phyloP scores from a whole-genome alignment of 2,329 filamentous ascomycete species.

The Xylaria sp. region DNA sequence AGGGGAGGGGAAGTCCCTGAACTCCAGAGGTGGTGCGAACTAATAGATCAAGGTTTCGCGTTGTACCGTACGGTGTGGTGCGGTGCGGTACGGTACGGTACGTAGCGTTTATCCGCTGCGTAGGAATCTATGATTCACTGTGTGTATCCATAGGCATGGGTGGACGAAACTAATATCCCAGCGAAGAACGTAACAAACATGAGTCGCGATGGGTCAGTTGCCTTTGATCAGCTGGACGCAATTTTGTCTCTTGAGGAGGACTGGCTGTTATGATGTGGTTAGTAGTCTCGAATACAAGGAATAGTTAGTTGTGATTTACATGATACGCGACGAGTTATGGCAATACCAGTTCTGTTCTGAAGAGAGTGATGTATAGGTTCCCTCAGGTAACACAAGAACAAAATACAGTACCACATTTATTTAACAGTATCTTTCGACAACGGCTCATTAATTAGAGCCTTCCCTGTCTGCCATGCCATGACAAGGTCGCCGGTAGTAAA shows the following conservation, averaged over 20 bases:
- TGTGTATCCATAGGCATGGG: conserved; percentile 34
- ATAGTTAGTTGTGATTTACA: background rate
- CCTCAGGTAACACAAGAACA: background rate
- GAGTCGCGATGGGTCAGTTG: conserved; percentile 19
- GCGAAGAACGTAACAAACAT: conserved; percentile 36
- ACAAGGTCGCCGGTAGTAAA: background rate
- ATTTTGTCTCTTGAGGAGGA: background rate
- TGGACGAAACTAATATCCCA: conserved; percentile 25
- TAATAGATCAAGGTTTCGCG: conserved; percentile 26
- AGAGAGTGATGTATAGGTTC: background rate
- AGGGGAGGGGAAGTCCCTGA: conserved; percentile 9
- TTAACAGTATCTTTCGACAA: background rate
- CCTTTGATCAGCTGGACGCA: background rate
- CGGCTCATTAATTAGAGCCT: background rate
- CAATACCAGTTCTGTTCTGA: background rate
- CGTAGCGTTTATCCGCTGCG: conserved; percentile 44
- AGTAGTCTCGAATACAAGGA: background rate
- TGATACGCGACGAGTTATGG: background rate
- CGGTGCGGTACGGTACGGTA: conserved; percentile 47
- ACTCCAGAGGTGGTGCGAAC: conserved; percentile 10
- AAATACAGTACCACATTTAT: background rate
- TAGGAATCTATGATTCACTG: conserved; percentile 24
- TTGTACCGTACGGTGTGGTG: conserved; percentile 20
- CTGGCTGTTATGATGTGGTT: background rate
- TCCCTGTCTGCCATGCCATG: background rate